phyloP scores from a whole-genome alignment of 306 rosid genomes.

The Citrullus mucosospermus region DNA sequence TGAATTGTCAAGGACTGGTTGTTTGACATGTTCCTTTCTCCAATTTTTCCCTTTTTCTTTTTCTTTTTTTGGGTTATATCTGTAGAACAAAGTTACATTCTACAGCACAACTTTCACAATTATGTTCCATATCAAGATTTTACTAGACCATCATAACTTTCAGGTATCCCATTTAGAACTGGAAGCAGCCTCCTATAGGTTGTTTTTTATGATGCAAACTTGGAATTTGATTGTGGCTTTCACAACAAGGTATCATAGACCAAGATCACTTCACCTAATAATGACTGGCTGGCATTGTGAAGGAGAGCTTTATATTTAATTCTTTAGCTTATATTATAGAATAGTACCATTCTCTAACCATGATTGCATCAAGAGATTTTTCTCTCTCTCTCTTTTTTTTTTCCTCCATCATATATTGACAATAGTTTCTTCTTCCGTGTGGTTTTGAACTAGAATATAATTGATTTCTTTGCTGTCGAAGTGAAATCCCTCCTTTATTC shows the following conservation, averaged over 20 bases:
- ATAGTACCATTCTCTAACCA: neutral
- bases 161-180: neutral
- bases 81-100: neutral
- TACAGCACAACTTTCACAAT: neutral
- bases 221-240: neutral
- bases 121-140: neutral
- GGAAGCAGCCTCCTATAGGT: neutral
- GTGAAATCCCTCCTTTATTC: neutral
- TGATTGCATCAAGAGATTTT: neutral
- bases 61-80: neutral
- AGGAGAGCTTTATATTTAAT: neutral
- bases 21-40: neutral
- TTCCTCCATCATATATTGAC: neutral
- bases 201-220: neutral
- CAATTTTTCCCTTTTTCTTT: too few species aligned
- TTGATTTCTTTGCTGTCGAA: neutral
- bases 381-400: neutral
- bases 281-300: neutral
- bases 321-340: neutral
- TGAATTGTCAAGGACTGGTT: neutral
- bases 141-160: neutral
- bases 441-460: neutral
- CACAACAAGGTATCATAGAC: neutral
- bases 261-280: neutral
- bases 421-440: neutral